A percentile compares a stretch with the other conserved stretches of the same genome.
These are phyloP conservation scores for Alternaria arborescens DNA, from an alignment of 2,329 filamentous ascomycete species.

Conservation along the genomic window DNA sequence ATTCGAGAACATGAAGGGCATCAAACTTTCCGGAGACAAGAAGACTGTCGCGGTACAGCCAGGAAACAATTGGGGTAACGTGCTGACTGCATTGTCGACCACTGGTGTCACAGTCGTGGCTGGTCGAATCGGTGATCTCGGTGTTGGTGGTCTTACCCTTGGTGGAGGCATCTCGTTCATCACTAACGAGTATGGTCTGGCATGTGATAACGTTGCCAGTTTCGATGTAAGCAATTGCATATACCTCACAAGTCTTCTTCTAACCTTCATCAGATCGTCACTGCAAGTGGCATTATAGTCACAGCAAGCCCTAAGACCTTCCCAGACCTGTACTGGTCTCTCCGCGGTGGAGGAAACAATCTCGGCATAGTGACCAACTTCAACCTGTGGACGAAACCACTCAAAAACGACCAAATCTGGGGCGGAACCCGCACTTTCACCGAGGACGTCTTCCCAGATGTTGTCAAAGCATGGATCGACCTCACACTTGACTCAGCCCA, in stretches of 20 bases:
- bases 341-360: conserved; percentile 42
- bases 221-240: conserved; percentile 13
- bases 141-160: conserved; percentile 44
- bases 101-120: conserved; percentile 34
- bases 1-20: conserved; percentile 43
- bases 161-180: conserved; percentile 37
- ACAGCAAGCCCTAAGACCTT: conserved; percentile 15
- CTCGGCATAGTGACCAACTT: conserved; percentile 34
- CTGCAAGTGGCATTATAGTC: conserved; percentile 42
- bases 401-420: conserved; percentile 22
- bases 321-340: conserved; percentile 40
- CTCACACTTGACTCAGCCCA: conserved; percentile 5
- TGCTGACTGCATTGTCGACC: conserved; percentile 33
- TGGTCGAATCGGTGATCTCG: conserved; percentile 42
- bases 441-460: conserved; percentile 17
- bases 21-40: conserved; percentile 35
- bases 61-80: conserved; percentile 46
- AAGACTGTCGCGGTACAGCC: conserved; percentile 39
- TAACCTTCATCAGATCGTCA: conserved; percentile 35
- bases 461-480: conserved; percentile 25
- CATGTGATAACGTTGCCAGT: conserved; percentile 32
- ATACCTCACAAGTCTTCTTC: too few relatives aligned
- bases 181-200: conserved; percentile 24
- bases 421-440: conserved; percentile 17
- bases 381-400: conserved; percentile 24